Evolutionary conservation across 306 rosid species (phyloP), one percentile per base, ranked within the genome.

Genomic region (Acacia confusa): DNA sequence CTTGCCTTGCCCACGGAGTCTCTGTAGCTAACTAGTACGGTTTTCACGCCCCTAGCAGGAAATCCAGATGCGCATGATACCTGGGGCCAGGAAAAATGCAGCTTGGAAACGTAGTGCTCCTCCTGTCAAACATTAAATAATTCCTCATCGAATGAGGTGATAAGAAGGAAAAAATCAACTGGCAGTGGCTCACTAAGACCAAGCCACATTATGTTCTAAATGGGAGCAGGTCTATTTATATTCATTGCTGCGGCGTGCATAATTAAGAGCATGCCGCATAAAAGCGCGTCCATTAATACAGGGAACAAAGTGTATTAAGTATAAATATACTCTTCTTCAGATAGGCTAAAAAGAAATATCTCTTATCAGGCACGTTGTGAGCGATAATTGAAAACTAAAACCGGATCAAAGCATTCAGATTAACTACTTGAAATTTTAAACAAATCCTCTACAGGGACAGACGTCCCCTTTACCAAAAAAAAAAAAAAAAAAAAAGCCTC

Each of bases 51-150:
- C 74, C 94, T 86, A 32, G 92, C 84, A 70, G 98, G 97, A 88
- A 82, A 89, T 75, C 91, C 96, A 50, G 94, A 81, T 67, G 87
- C 72, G 73, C 99, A 93, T 19, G 93, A 87, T 9, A 89, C 92
- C 76, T 93, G 97, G 75, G 98, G 99, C 99, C 98, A 95, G 4
- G 92, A 75, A 74, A 90, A 91, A 78, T 85, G 88, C 85, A 93
- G 87, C 86, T 86, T 93, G 58, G 97, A 92, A 73, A 93, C 91
- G 41, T 84, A 88, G 85, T 89, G 99, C 83, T 95, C 94, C 84
- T 95, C 99, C 97, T 91, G 88, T 76, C 78, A 78, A 79, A 76
- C 34, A 32, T 67, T 16, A 68, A 85, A 10, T 64, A 69, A 83
- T 65, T 70, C 75, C 7, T 4, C 3, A 70, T 24, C 40, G 19